Evolutionary conservation across 192 early-diverging fungal genomes (phyloP).

Genomic region (Thoreauomyces humboldtii): DNA sequence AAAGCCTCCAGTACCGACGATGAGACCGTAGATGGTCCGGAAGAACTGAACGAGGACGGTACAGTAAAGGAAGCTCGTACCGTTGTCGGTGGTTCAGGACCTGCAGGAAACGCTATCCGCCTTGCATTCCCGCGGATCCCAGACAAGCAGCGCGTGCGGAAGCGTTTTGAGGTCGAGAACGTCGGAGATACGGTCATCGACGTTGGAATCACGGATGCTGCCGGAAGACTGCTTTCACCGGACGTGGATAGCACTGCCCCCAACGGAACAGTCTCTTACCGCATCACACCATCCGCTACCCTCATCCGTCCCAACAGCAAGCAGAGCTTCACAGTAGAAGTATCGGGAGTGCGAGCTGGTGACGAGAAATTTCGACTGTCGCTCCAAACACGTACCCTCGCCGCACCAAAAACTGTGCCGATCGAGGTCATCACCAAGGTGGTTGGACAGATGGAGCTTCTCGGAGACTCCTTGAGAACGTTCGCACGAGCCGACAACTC

Average conservation of each 20-base stretch:
- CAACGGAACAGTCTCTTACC: conserved; percentile 30
- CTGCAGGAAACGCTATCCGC: conserved; percentile 32
- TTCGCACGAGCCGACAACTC: conserved; percentile 46
- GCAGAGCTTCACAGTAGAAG: conserved; percentile 48
- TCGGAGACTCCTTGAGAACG: conserved; percentile 38
- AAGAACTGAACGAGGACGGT: conserved; percentile 3
- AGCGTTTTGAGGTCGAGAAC: conserved; percentile 56
- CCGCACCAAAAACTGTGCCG: conserved; percentile 40
- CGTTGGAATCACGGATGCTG: conserved; percentile 30
- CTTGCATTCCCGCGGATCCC: conserved; percentile 48
- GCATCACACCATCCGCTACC: conserved; percentile 29
- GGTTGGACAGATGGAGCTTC: conserved; percentile 29
- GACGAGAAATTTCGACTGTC: conserved; percentile 38
- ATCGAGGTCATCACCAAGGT: conserved; percentile 41
- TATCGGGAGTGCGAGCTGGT: conserved; percentile 40
- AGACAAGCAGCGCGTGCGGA: conserved; percentile 34
- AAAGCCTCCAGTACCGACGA: conserved; percentile 19
- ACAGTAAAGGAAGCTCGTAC: not conserved
- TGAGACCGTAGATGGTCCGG: not conserved
- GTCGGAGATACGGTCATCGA: conserved; percentile 53
- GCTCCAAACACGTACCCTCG: conserved; percentile 44
- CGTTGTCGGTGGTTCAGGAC: not conserved
- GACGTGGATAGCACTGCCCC: not conserved
- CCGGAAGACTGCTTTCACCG: conserved; percentile 22
- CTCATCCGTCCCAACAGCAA: conserved; percentile 43